phyloP scores from a whole-genome alignment of 2,329 filamentous ascomycete genomes.

The Diaporthe sp. region DNA sequence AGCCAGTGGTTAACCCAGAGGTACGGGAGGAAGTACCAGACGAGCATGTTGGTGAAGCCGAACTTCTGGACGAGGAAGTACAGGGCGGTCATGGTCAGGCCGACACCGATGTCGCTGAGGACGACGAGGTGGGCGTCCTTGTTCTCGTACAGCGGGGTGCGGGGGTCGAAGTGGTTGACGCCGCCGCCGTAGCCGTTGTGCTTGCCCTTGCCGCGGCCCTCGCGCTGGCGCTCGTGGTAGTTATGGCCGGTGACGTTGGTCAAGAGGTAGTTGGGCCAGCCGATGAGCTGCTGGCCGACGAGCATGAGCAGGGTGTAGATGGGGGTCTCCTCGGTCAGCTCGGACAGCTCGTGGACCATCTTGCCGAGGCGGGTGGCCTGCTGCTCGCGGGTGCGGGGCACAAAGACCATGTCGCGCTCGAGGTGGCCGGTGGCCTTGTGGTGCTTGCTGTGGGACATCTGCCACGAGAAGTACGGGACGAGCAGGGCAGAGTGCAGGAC shows the following conservation, averaged over 20 bases:
- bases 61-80: constrained; percentile 79
- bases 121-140: constrained; percentile 90
- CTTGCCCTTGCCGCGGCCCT: constrained; percentile 95
- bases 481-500: constrained; percentile 87
- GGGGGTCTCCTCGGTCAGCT: constrained; percentile 95
- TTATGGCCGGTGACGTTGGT: constrained; percentile 97
- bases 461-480: constrained; percentile 99
- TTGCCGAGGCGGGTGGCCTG: constrained; percentile 81
- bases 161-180: constrained; percentile 95
- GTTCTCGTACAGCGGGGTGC: constrained; percentile 89
- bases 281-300: constrained; percentile 85
- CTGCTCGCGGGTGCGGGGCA: constrained; percentile 89
- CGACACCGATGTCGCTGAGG: constrained; percentile 85
- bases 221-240: constrained; percentile 88
- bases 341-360: constrained; percentile 82
- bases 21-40: constrained; percentile 97
- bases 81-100: constrained; percentile 70
- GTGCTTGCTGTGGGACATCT: constrained; percentile 99
- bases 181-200: constrained; percentile 80
- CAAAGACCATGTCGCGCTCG: constrained; percentile 98
- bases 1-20: constrained; percentile 99
- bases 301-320: constrained; percentile 81
- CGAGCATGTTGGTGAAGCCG: constrained; percentile 85
- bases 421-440: constrained; percentile 99
- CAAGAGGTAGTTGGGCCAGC: constrained; percentile 92